Percentiles rank a stretch among this genome's conserved stretches.
Evolutionary conservation across 169 alveolate species (phyloP).

Genomic region (Plasmodium reichenowi): DNA sequence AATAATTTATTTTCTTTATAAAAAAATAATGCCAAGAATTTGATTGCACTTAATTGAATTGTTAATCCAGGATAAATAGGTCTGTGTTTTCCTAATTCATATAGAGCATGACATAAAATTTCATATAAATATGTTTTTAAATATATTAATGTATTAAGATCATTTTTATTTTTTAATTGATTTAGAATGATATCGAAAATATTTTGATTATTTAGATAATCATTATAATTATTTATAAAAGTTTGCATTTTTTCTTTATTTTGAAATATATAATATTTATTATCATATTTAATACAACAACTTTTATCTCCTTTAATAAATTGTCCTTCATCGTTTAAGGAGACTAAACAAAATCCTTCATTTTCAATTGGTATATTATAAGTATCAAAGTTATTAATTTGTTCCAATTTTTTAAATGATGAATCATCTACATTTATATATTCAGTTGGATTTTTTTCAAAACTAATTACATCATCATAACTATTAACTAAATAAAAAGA

Average conservation of each 20-base stretch:
- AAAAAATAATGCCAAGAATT: constrained; percentile 67
- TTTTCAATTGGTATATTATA: constrained; percentile 22
- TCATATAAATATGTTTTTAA: constrained; percentile 67
- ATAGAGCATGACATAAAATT: constrained; percentile 41
- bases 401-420: constrained; percentile 32
- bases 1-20: constrained; percentile 63
- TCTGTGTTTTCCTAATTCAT: constrained; percentile 55
- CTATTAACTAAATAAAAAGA: constrained; percentile 31
- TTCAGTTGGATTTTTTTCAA: constrained; percentile 31
- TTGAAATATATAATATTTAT: constrained; percentile 51
- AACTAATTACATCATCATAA: constrained; percentile 34
- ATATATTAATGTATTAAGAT: constrained; percentile 60
- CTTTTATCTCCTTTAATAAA: constrained; percentile 60
- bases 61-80: constrained; percentile 67
- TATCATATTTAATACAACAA: constrained; percentile 50
- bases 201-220: constrained; percentile 48
- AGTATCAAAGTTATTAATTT: constrained; percentile 5
- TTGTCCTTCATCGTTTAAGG: constrained; percentile 37
- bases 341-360: constrained; percentile 70
- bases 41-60: constrained; percentile 57
- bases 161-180: constrained; percentile 62
- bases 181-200: constrained; percentile 58
- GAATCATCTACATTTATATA: constrained; percentile 29
- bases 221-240: constrained; percentile 31
- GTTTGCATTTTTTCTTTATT: constrained; percentile 49